These are phyloP conservation scores for Cyphellophora europaea DNA, from an alignment of 2,329 filamentous ascomycete genomes.

Conservation along the genomic window DNA sequence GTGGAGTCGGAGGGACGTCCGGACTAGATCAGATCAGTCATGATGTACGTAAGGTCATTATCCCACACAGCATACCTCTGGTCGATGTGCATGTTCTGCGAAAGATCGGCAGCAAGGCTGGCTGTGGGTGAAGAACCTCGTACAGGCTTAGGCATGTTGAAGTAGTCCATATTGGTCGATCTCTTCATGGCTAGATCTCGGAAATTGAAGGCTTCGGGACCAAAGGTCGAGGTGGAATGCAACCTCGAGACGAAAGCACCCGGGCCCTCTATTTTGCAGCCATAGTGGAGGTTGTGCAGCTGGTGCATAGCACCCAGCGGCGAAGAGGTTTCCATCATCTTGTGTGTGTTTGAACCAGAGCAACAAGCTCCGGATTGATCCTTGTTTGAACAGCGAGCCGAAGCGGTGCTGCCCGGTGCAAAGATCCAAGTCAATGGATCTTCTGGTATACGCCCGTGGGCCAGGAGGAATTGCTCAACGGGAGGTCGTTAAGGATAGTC, in stretches of 20 bases:
- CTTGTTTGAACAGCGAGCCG: too few relatives aligned
- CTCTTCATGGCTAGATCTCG: conserved; percentile 66
- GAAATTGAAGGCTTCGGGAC: conserved; percentile 64
- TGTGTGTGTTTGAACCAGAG: too few relatives aligned
- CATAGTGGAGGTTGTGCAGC: conserved; percentile 50
- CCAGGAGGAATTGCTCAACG: too few relatives aligned
- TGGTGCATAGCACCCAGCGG: conserved; percentile 86
- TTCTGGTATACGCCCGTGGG: too few relatives aligned
- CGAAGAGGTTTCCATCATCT: conserved; percentile 79
- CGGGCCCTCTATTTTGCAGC: too few relatives aligned
- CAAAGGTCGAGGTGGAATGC: too few relatives aligned
- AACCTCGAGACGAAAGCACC: too few relatives aligned
- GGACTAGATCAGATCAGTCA: conserved; percentile 46
- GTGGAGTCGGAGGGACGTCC: conserved; percentile 64
- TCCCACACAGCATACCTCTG: conserved; percentile 63
- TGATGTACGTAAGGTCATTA: not conserved
- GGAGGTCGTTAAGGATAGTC: too few relatives aligned
- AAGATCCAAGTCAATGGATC: conserved; percentile 2
- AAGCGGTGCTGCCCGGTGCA: not conserved
- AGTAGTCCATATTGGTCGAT: conserved; percentile 64
- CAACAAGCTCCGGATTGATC: too few relatives aligned
- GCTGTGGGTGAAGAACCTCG: conserved; percentile 83
- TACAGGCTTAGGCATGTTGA: conserved; percentile 60
- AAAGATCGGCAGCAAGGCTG: conserved; percentile 85
- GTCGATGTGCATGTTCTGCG: conserved; percentile 94